Conservation (phyloP, 129 eudicot genomes). For the Scalesia atractyloides region DNA sequence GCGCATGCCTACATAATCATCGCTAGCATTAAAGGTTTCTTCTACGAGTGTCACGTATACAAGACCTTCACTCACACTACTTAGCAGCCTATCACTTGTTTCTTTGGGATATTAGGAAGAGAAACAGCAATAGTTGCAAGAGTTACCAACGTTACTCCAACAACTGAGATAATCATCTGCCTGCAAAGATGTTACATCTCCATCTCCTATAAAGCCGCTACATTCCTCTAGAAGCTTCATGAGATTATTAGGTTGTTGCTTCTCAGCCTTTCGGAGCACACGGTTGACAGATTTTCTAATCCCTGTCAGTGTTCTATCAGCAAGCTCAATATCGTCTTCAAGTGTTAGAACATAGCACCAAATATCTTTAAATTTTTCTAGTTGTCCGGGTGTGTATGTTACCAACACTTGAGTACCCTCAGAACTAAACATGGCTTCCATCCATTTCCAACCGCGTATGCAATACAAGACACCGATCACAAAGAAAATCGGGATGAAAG, state of each 20-base stretch:
- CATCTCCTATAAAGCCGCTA: not conserved
- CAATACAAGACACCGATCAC: not conserved
- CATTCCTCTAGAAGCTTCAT: not conserved
- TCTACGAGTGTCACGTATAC: not conserved
- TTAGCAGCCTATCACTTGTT: not conserved
- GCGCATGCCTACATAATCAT: not conserved
- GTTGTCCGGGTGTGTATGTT: not conserved
- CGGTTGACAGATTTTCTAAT: not conserved
- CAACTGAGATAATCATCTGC: not conserved
- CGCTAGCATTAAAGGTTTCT: not conserved
- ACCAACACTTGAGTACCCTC: not conserved
- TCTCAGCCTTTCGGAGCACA: not conserved
- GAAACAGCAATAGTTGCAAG: not conserved
- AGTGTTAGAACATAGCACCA: not conserved
- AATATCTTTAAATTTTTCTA: not conserved
- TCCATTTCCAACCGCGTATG: not conserved
- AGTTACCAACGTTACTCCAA: slow-evolving; percentile 4
- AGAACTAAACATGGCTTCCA: not conserved
- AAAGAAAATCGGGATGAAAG: not conserved
- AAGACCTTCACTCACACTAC: slow-evolving; percentile 6
- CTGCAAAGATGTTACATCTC: not conserved
- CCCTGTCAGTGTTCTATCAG: not conserved
- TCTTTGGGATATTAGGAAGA: not conserved
- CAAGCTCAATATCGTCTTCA: slow-evolving; percentile 4
- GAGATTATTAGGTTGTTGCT: not conserved